Conservation (phyloP, 2,329 filamentous ascomycete species). For the Arthrobotrys megalospora region DNA sequence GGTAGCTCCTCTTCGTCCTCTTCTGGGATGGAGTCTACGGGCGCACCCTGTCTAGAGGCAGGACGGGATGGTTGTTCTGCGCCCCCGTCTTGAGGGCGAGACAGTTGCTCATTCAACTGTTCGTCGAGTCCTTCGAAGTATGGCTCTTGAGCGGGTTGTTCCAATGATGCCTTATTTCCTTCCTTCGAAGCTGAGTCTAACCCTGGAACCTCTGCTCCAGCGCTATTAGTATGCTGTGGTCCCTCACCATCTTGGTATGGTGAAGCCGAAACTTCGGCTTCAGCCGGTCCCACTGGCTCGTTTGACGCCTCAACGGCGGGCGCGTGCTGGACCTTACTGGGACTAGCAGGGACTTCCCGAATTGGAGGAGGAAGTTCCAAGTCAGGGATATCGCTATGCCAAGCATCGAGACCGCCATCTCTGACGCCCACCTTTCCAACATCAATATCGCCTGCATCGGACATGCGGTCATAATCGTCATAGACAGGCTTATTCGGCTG, state of each 20-base stretch:
- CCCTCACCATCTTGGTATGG: slow-evolving; percentile 42
- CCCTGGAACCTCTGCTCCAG: slow-evolving; percentile 4
- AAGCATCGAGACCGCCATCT: slow-evolving; percentile 46
- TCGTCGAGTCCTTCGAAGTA: too few species aligned
- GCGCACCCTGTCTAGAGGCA: slow-evolving; percentile 4
- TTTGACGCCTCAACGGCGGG: not conserved
- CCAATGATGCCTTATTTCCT: not conserved
- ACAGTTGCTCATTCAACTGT: too few species aligned
- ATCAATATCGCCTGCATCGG: slow-evolving; percentile 56
- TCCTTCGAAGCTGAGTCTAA: not conserved
- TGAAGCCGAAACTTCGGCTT: slow-evolving; percentile 12
- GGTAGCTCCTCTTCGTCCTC: not conserved
- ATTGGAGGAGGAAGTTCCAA: slow-evolving; percentile 50
- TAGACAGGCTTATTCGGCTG: slow-evolving; percentile 25
- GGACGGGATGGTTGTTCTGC: slow-evolving; percentile 11
- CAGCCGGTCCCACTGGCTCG: not conserved
- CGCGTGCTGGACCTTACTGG: slow-evolving; percentile 37
- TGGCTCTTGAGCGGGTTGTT: not conserved
- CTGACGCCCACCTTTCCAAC: slow-evolving; percentile 41
- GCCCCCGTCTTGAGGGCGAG: too few species aligned
- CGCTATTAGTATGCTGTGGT: slow-evolving; percentile 10
- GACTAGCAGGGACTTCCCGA: slow-evolving; percentile 50
- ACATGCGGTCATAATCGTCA: slow-evolving; percentile 48
- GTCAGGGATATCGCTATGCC: slow-evolving; percentile 45
- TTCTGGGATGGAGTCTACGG: not conserved